Evolutionary conservation across 352 stramenopile species (phyloP).

Genomic region (Phytopythium oedochilum): DNA sequence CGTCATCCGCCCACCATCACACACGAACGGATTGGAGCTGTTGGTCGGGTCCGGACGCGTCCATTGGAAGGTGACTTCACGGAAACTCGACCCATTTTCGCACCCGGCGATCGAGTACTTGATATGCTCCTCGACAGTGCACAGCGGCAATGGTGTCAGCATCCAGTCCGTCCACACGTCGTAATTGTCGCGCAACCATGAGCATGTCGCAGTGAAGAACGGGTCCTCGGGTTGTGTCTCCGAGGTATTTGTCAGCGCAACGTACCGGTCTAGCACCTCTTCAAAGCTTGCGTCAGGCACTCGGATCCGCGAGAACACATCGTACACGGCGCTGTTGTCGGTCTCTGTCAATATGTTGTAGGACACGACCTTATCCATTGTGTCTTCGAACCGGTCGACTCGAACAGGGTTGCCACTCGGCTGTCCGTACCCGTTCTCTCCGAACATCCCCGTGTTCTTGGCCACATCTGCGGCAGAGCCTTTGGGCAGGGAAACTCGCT

Average conservation of each 20-base stretch:
- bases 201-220: conserved; percentile 17
- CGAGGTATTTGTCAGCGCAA: not conserved
- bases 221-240: conserved; percentile 5
- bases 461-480: conserved; percentile 5
- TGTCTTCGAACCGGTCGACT: conserved; percentile 22
- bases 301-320: conserved; percentile 6
- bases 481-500: conserved; percentile 19
- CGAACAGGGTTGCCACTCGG: conserved; percentile 14
- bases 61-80: conserved; percentile 15
- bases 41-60: conserved; percentile 12
- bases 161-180: conserved; percentile 18
- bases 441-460: conserved; percentile 13
- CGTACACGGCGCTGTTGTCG: not conserved
- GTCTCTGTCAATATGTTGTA: conserved; percentile 6
- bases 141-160: conserved; percentile 13
- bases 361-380: conserved; percentile 28
- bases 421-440: conserved; percentile 22
- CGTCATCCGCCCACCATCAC: conserved; percentile 10
- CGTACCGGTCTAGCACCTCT: not conserved
- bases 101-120: conserved; percentile 7
- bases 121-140: conserved; percentile 11
- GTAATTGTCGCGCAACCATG: conserved; percentile 23
- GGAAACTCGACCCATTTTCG: not conserved
- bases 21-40: conserved; percentile 16
- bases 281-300: conserved; percentile 10